A percentile compares a stretch with the other conserved stretches of the same genome.
Evolutionary conservation across 2,329 filamentous ascomycete species (phyloP).

Genomic region (Chaetomium sp.): DNA sequence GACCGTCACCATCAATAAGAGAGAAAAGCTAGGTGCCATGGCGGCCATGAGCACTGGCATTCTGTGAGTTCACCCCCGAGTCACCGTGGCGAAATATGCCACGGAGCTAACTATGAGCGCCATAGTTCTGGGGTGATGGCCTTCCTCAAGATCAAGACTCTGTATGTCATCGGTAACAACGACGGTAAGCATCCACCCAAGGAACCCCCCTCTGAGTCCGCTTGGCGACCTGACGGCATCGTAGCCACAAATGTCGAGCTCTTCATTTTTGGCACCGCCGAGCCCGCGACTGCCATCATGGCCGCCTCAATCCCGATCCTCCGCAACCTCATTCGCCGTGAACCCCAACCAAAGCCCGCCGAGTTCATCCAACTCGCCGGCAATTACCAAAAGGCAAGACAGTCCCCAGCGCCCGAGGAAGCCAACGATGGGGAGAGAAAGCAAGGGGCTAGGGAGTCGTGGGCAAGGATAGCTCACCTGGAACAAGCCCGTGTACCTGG

Average conservation of each 20-base stretch:
- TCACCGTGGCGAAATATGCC: neutral
- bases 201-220: neutral
- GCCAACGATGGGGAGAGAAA: neutral
- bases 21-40: slow-evolving; percentile 40
- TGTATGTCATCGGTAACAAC: slow-evolving; percentile 13
- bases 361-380: slow-evolving; percentile 9
- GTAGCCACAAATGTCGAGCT: slow-evolving; percentile 15
- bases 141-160: slow-evolving; percentile 26
- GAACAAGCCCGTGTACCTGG: neutral
- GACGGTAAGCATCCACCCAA: neutral
- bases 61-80: slow-evolving; percentile 29
- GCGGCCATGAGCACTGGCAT: slow-evolving; percentile 42
- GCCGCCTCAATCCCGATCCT: slow-evolving; percentile 22
- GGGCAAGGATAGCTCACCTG: slow-evolving; percentile 1
- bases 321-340: slow-evolving; percentile 12
- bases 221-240: neutral
- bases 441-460: neutral
- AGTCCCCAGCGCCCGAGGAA: neutral
- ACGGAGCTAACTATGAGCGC: neutral
- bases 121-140: slow-evolving; percentile 25
- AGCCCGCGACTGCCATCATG: slow-evolving; percentile 20
- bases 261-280: slow-evolving; percentile 21
- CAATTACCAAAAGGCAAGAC: neutral
- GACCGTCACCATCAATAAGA: slow-evolving; percentile 39
- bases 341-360: neutral